These are phyloP conservation scores for Sarocladium strictum DNA, from an alignment of 2,329 filamentous ascomycete species.

Conservation along the genomic window DNA sequence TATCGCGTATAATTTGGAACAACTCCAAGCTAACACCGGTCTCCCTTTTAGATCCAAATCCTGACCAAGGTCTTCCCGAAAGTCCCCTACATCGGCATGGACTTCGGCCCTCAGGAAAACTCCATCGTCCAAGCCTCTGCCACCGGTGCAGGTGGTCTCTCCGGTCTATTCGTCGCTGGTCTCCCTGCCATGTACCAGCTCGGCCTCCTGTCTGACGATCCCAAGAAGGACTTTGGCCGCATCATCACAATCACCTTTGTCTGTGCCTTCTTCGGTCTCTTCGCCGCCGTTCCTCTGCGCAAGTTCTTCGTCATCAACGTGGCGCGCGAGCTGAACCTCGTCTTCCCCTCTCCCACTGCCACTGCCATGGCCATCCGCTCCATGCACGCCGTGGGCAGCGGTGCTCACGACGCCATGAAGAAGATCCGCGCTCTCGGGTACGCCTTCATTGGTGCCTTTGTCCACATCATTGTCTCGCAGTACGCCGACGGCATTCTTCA, in stretches of 20 bases:
- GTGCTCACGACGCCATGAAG: conserved; percentile 44
- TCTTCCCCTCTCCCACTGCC: conserved; percentile 55
- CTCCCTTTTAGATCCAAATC: conserved; percentile 16
- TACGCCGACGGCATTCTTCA: conserved; percentile 55
- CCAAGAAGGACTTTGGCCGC: conserved; percentile 48
- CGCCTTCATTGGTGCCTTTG: conserved; percentile 43
- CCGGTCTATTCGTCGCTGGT: conserved; percentile 52
- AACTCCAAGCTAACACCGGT: neutral
- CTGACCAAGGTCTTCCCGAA: conserved; percentile 42
- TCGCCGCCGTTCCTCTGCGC: conserved; percentile 56
- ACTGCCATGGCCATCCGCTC: conserved; percentile 56
- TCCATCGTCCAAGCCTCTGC: conserved; percentile 56
- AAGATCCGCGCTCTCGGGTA: conserved; percentile 50
- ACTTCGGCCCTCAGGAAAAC: conserved; percentile 57
- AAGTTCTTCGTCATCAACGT: conserved; percentile 66
- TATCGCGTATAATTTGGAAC: neutral
- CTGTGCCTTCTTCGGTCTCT: conserved; percentile 58
- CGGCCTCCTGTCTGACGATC: conserved; percentile 39
- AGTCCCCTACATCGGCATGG: conserved; percentile 45
- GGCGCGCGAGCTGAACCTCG: conserved; percentile 50
- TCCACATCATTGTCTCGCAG: conserved; percentile 50
- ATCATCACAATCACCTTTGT: conserved; percentile 56
- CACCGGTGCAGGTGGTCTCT: conserved; percentile 52
- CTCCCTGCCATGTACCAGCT: conserved; percentile 56
- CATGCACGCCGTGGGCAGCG: conserved; percentile 53